Base-by-base conservation (phyloP, 1,284 basidiomycete genomes). In the Athelia sp. region DNA sequence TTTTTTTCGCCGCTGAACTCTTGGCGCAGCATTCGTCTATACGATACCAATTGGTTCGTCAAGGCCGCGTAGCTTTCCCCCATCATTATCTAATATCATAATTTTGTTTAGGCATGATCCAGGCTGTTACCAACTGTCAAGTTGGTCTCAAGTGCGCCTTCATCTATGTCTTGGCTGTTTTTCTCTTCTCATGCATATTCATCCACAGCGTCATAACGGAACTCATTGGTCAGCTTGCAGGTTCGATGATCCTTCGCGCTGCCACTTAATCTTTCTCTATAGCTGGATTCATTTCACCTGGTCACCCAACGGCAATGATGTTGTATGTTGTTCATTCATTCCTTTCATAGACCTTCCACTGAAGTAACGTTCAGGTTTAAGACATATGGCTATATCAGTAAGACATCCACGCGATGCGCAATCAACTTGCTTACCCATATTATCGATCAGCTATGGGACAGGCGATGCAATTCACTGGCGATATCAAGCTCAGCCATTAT, bases 261-360 rank as follows among this genome's bases (percentile, higher is more conserved):
- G 26, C 54, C 60, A 73, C 38, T 65, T 74, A 46, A 4, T 6
- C 6, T 13, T 29, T 6, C 13, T n/a, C 36, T n/a, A 21, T n/a
- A 65, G 71, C 78, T 50, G 80, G 78, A 17, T 75, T 74, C 56
- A 65, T 75, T 56, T 66, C 78, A 31, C 76, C 78, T 29, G 79
- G 78, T 3, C 61, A 62, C 14, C 67, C 70, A 1, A 56, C 68
- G 43, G 62, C 66, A 0, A 68, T 71, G 58, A 73, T 73, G 70
- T 60, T 70, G 58, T 54, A 14, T 29, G 48, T 45, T 18, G 15
- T 26, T n/a, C 22, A 4, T 22, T n/a, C 15, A 6, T 9, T 44
- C 24, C 8, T n/a, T 22, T 21, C 9, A 8, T 23, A 8, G 18
- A 4, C 9, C 43, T 22, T n/a, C 23, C 4, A 22, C 43, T 44